phyloP scores from a whole-genome alignment of 1,139 yeast genomes.

The Yamadazyma taylorii region DNA sequence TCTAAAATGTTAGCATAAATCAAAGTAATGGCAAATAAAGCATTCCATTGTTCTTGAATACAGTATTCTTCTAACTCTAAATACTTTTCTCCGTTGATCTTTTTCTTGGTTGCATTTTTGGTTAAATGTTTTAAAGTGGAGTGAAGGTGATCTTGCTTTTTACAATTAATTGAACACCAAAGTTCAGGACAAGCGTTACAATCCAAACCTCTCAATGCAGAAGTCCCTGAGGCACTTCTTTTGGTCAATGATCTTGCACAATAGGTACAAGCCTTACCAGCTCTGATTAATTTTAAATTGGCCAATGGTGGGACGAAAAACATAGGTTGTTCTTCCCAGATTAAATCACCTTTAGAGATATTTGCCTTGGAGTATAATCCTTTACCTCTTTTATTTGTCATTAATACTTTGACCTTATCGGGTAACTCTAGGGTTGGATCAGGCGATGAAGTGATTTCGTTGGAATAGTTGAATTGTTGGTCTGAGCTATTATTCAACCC shows the following conservation, averaged over 20 bases:
- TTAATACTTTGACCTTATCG: constrained; percentile 38
- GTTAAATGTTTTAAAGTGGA: constrained; percentile 57
- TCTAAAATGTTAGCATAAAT: constrained; percentile 50
- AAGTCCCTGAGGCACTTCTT: constrained; percentile 24
- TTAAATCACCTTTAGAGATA: constrained; percentile 49
- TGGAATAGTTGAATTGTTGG: constrained; percentile 47
- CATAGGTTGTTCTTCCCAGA: constrained; percentile 66
- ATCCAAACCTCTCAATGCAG: constrained; percentile 55
- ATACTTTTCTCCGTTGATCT: constrained; percentile 52
- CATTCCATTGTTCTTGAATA: constrained; percentile 65
- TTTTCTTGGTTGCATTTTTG: constrained; percentile 23
- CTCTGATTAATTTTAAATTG: constrained; percentile 56
- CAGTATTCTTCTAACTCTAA: constrained; percentile 60
- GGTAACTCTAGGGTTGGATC: constrained; percentile 56
- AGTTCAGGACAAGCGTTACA: constrained; percentile 66
- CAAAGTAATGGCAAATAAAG: constrained; percentile 64
- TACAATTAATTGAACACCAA: constrained; percentile 74
- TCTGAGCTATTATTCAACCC: constrained; percentile 43
- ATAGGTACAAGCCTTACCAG: constrained; percentile 74
- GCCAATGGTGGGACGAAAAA: constrained; percentile 74
- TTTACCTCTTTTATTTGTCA: constrained; percentile 45
- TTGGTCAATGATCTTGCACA: constrained; percentile 67
- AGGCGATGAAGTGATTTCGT: constrained; percentile 52
- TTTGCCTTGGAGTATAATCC: constrained; percentile 46
- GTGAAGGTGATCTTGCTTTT: constrained; percentile 54